These are phyloP conservation scores for Amborella trichopoda DNA, from an alignment of 164 flowering plant species.

Conservation along the genomic window DNA sequence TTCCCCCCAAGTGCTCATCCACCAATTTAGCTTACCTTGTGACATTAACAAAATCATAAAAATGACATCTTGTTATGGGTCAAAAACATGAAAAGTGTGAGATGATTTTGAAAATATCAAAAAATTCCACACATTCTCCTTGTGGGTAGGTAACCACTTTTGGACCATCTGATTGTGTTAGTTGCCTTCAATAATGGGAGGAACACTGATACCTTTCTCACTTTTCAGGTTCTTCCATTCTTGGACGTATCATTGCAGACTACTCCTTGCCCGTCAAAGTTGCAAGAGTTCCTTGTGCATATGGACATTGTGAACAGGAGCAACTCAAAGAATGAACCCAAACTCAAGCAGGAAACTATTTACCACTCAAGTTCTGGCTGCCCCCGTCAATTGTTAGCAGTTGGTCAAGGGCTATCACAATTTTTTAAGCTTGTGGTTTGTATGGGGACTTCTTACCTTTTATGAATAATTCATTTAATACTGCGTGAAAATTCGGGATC, in stretches of 20 bases:
- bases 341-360: not conserved
- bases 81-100: not conserved
- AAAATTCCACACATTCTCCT: no score
- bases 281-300: constrained; percentile 78
- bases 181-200: not conserved
- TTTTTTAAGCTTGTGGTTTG: constrained; percentile 84
- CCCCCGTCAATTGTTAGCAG: constrained; percentile 31
- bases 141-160: no score
- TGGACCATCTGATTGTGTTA: no score
- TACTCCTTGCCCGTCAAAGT: constrained; percentile 57
- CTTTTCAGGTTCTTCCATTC: constrained; percentile 68
- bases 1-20: no score
- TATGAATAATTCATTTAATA: no score
- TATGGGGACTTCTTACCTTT: not conserved
- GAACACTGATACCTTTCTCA: not conserved
- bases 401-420: constrained; percentile 73
- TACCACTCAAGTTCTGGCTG: constrained; percentile 13
- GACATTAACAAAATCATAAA: not conserved
- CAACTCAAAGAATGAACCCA: constrained; percentile 24
- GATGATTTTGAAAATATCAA: not conserved
- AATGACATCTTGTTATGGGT: not conserved
- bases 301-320: constrained; percentile 81
- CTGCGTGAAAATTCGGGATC: not conserved
- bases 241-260: constrained; percentile 60
- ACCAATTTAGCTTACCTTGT: no score